phyloP scores from a whole-genome alignment of 2,329 filamentous ascomycete genomes.

The Sarocladium oryzae region DNA sequence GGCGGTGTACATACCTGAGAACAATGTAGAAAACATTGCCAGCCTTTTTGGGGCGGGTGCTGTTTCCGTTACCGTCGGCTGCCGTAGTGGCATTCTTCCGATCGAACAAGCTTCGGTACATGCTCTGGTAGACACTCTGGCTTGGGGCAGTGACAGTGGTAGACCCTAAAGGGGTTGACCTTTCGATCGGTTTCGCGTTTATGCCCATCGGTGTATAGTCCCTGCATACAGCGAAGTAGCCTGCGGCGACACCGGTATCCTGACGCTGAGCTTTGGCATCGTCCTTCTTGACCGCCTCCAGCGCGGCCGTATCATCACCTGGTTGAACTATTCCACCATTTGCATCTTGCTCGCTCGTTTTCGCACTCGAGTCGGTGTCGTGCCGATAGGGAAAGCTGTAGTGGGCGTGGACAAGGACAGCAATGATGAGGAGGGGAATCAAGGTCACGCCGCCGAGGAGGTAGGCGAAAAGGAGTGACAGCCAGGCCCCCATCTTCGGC shows the following conservation, averaged over 20 bases:
- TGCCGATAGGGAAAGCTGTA: conserved; percentile 54
- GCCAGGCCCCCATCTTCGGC: conserved; percentile 41
- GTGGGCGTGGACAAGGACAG: conserved; percentile 61
- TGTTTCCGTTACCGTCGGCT: conserved; percentile 40
- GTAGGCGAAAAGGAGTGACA: conserved; percentile 66
- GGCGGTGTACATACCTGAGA: conserved; percentile 68
- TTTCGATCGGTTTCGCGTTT: conserved; percentile 87
- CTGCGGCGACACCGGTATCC: conserved; percentile 74
- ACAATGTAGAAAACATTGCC: conserved; percentile 93
- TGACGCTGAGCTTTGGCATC: conserved; percentile 51
- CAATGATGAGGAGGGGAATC: conserved; percentile 61
- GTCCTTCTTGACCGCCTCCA: conserved; percentile 57
- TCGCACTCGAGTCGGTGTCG: conserved; percentile 25
- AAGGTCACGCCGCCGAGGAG: conserved; percentile 84
- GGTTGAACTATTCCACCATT: conserved; percentile 43
- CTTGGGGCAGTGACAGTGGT: conserved; percentile 70
- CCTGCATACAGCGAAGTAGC: conserved; percentile 91
- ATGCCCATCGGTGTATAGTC: conserved; percentile 89
- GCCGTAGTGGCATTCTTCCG: conserved; percentile 51
- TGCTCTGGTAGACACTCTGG: conserved; percentile 93
- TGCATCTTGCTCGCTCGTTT: conserved; percentile 15
- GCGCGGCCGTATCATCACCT: conserved; percentile 57
- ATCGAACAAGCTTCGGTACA: conserved; percentile 96
- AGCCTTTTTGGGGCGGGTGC: conserved; percentile 54
- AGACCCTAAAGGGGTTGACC: conserved; percentile 72